These are phyloP conservation scores for Eimeria sp. DNA, from an alignment of 169 alveolate genomes.

Conservation along the genomic window DNA sequence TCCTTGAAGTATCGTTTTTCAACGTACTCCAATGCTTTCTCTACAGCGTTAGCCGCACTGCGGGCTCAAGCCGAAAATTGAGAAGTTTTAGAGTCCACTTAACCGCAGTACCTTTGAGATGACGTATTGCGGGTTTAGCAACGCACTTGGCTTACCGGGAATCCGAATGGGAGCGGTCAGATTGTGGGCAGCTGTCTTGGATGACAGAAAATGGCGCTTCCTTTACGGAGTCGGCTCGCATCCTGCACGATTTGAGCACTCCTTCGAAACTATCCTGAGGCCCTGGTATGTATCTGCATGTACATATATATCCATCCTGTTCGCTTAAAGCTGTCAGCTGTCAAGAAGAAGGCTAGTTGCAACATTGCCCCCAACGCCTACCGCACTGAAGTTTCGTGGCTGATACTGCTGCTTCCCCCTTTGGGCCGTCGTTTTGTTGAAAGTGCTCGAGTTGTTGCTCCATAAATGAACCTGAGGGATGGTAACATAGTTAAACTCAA, in stretches of 20 bases:
- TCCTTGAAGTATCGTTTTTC: constrained; percentile 49
- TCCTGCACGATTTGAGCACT: constrained; percentile 11
- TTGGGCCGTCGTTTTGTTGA: constrained; percentile 51
- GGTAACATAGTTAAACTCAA: background rate
- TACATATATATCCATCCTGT: background rate
- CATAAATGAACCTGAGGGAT: background rate
- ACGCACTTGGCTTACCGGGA: constrained; percentile 4
- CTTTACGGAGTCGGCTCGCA: constrained; percentile 17
- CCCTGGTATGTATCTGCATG: background rate
- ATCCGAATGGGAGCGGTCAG: constrained; percentile 23
- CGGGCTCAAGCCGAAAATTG: background rate
- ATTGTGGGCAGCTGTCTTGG: background rate
- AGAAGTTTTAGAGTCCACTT: background rate
- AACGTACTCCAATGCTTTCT: constrained; percentile 45
- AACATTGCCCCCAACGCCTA: background rate
- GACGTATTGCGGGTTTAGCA: background rate
- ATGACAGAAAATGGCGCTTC: background rate
- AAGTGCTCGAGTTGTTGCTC: background rate
- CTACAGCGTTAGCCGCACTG: constrained; percentile 41
- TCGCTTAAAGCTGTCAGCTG: background rate
- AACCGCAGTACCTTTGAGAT: too few species aligned
- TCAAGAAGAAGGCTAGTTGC: background rate
- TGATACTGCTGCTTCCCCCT: constrained; percentile 41
- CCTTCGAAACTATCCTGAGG: background rate
- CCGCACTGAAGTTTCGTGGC: constrained; percentile 64